Percentiles rank a stretch among this genome's conserved stretches.
phyloP scores from a whole-genome alignment of 495 filamentous ascomycete species.

The Aspergillus haitiensis region DNA sequence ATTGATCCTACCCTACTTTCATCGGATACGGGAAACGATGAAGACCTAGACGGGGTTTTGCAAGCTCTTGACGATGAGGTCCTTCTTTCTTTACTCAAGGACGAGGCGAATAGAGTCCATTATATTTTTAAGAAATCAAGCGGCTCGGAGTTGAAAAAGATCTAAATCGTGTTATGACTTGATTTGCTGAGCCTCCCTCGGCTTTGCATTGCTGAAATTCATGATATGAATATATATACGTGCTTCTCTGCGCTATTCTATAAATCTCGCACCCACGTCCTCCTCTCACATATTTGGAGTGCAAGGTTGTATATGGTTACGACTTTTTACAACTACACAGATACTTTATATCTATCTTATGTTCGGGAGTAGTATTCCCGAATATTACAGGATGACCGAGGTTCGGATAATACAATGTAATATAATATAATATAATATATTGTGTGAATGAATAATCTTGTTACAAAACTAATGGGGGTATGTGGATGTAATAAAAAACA shows the following conservation, averaged over 20 bases:
- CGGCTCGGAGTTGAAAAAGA: conserved; percentile 27
- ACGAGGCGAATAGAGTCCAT: conserved; percentile 58
- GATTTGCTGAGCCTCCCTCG: not conserved
- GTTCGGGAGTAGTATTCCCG: too few species aligned
- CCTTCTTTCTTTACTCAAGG: conserved; percentile 58
- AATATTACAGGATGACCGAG: too few species aligned
- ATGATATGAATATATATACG: not conserved
- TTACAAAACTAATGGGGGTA: conserved; percentile 2
- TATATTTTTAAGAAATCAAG: conserved; percentile 69
- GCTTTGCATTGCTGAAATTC: not conserved
- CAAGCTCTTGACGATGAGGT: conserved; percentile 60
- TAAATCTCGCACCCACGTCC: too few species aligned
- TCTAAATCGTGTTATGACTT: not conserved
- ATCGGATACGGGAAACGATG: conserved; percentile 4
- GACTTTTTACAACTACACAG: too few species aligned
- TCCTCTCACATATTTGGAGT: not conserved
- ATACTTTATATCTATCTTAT: too few species aligned
- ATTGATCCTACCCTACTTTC: conserved; percentile 55
- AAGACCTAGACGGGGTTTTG: conserved; percentile 31
- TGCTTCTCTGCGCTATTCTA: not conserved
- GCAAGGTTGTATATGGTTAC: not conserved
- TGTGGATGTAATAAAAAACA: not conserved
- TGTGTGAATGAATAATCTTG: not conserved
- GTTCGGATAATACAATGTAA: not conserved
- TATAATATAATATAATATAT: not conserved